A percentile compares a stretch with the other conserved stretches of the same genome.
Evolutionary conservation across 2,329 filamentous ascomycete species (phyloP).

Genomic region (Chaetomium sp.): DNA sequence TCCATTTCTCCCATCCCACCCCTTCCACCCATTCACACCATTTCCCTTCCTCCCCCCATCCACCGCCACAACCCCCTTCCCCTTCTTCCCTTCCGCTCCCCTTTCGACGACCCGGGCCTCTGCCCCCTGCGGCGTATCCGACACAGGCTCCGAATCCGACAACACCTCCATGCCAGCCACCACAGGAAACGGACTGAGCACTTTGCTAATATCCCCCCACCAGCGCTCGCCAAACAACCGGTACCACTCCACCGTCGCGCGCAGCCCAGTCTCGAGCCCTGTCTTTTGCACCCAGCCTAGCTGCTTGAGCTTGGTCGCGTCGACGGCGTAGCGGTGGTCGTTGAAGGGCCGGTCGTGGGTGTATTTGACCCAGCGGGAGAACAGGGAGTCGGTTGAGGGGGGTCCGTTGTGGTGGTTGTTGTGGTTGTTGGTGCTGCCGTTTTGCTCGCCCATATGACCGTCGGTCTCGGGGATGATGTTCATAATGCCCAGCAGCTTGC

Average conservation of each 20-base stretch:
- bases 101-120: neutral
- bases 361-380: constrained; percentile 63
- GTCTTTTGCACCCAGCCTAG: constrained; percentile 67
- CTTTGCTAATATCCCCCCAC: constrained; percentile 67
- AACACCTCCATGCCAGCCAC: constrained; percentile 50
- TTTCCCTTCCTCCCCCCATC: neutral
- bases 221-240: constrained; percentile 56
- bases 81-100: neutral
- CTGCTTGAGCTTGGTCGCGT: constrained; percentile 59
- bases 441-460: neutral
- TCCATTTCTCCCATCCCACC: neutral
- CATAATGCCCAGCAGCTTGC: constrained; percentile 57
- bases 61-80: neutral
- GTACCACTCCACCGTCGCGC: constrained; percentile 65
- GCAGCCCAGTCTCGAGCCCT: constrained; percentile 56
- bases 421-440: too few relatives aligned
- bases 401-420: too few relatives aligned
- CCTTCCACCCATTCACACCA: neutral
- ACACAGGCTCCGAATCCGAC: constrained; percentile 41
- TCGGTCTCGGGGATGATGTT: constrained; percentile 33
- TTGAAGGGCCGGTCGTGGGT: constrained; percentile 75
- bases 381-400: too few relatives aligned
- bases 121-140: constrained; percentile 21
- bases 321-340: constrained; percentile 65
- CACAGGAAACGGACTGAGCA: constrained; percentile 61